These are phyloP conservation scores for Pyricularia pennisetigena DNA, from an alignment of 2,329 filamentous ascomycete genomes.

Conservation along the genomic window DNA sequence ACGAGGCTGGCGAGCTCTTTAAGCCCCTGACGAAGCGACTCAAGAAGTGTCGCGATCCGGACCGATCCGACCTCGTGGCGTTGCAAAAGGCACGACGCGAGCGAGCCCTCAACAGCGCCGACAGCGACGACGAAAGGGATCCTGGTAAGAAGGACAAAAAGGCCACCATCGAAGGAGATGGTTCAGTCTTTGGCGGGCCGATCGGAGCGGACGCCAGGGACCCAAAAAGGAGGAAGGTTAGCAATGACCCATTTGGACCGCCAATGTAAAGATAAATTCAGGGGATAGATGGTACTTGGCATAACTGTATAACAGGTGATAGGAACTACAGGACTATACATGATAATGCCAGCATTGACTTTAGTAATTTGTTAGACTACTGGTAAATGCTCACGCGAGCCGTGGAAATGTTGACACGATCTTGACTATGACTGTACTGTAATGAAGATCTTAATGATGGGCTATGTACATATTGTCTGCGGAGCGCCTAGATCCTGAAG, in stretches of 20 bases:
- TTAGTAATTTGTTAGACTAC: background rate
- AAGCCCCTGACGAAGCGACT: conserved; percentile 58
- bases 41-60: conserved; percentile 64
- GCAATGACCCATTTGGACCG: conserved; percentile 36
- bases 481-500: background rate
- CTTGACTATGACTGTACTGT: background rate
- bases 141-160: conserved; percentile 21
- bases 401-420: background rate
- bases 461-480: background rate
- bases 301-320: background rate
- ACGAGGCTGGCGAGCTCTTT: conserved; percentile 36
- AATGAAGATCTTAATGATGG: background rate
- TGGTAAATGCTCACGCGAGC: background rate
- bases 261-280: conserved; percentile 19
- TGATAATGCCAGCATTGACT: background rate
- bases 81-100: conserved; percentile 56
- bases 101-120: conserved; percentile 28
- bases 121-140: conserved; percentile 8
- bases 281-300: background rate
- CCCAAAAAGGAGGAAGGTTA: conserved; percentile 35
- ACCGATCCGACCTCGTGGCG: conserved; percentile 62
- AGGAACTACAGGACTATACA: background rate
- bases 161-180: conserved; percentile 25
- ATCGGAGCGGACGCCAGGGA: conserved; percentile 22
- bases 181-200: conserved; percentile 33